Evolutionary conservation across 441 rosid species (phyloP).

Genomic region (Gossypium gossypioides): DNA sequence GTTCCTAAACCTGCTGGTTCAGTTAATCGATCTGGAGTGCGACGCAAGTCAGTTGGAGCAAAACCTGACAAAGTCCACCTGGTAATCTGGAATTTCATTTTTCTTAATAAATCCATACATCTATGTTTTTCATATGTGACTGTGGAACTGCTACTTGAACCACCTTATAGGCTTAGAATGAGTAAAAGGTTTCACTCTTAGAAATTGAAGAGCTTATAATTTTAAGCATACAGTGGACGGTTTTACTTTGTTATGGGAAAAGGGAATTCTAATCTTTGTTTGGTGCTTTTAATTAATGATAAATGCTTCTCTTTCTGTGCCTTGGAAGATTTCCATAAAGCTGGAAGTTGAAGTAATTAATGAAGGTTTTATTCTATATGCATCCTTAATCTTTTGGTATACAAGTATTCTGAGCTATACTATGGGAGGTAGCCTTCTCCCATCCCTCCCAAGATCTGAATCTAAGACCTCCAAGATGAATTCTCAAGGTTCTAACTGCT

Average conservation of each 20-base stretch:
- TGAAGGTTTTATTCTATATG: not conserved
- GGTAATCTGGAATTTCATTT: slow-evolving; percentile 37
- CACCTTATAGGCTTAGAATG: not conserved
- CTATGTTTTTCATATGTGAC: not conserved
- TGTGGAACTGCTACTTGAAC: slow-evolving; percentile 5
- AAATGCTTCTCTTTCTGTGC: not conserved
- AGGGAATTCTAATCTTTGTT: not conserved
- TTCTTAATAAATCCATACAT: not conserved
- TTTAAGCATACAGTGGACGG: not conserved
- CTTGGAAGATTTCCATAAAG: not conserved
- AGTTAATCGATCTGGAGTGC: slow-evolving; percentile 49
- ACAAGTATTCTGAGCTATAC: not conserved
- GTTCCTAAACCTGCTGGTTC: slow-evolving; percentile 60
- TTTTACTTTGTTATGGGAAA: not conserved
- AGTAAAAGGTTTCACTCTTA: not conserved
- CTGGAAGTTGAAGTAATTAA: not conserved
- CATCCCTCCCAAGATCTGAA: not conserved
- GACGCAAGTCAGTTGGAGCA: slow-evolving; percentile 63
- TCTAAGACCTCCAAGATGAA: not conserved
- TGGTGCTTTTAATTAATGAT: not conserved
- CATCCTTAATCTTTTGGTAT: not conserved
- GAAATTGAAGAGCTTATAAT: not conserved
- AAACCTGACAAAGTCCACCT: slow-evolving; percentile 78
- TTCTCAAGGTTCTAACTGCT: not conserved
- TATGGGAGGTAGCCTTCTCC: not conserved